These are phyloP conservation scores for Rhododendron kiyosumense DNA, from an alignment of 148 eudicot species.

Conservation along the genomic window DNA sequence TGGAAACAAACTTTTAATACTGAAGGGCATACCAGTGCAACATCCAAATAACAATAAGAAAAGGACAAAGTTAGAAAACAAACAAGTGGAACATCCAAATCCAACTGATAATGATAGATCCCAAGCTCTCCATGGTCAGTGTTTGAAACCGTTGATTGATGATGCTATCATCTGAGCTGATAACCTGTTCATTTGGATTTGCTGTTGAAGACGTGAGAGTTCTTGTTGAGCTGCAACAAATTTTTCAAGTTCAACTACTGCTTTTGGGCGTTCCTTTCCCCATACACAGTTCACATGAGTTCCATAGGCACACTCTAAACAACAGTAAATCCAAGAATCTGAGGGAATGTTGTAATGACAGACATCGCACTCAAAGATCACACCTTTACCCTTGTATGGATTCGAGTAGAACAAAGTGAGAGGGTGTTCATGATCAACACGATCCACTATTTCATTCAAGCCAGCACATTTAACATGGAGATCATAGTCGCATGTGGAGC, in stretches of 20 bases:
- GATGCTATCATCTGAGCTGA: background rate
- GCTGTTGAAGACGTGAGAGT: background rate
- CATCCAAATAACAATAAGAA: background rate
- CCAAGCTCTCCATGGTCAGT: background rate
- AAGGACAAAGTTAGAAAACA: background rate
- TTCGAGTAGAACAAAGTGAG: slow-evolving; percentile 12
- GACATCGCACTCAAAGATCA: slow-evolving; percentile 13
- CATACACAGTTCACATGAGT: slow-evolving; percentile 16
- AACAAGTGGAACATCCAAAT: background rate
- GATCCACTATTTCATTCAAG: slow-evolving; percentile 14
- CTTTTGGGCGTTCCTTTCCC: background rate
- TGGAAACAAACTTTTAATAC: background rate
- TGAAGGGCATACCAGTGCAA: background rate
- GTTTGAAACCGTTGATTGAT: background rate
- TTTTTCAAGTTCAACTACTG: background rate
- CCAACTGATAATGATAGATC: background rate
- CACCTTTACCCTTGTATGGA: slow-evolving; percentile 1
- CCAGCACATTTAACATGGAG: slow-evolving; percentile 25
- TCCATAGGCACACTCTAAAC: slow-evolving; percentile 9
- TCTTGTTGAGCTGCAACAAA: background rate
- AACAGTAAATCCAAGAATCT: slow-evolving; percentile 12
- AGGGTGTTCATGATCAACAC: slow-evolving; percentile 19
- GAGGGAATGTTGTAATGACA: background rate
- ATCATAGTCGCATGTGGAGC: slow-evolving; percentile 30
- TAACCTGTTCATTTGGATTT: background rate